These are phyloP conservation scores for Protea cynaroides DNA, from an alignment of 164 flowering plant genomes.

Conservation along the genomic window DNA sequence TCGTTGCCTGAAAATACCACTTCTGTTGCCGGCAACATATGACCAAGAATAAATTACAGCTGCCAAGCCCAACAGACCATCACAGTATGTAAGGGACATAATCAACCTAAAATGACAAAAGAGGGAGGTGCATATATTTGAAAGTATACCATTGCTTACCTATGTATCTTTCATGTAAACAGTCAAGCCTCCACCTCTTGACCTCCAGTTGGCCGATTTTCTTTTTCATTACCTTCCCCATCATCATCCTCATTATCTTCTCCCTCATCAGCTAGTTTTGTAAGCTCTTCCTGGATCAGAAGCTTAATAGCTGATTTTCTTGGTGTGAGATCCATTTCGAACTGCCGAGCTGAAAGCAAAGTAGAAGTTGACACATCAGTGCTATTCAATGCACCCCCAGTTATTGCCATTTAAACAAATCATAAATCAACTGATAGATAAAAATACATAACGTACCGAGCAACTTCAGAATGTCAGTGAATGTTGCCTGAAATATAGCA, in stretches of 20 bases:
- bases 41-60: background rate
- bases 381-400: too few species aligned
- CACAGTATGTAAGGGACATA: background rate
- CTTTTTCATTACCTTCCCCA: slow-evolving; percentile 17
- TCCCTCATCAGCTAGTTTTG: slow-evolving; percentile 77
- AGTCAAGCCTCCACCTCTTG: slow-evolving; percentile 12
- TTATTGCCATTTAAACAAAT: too few species aligned
- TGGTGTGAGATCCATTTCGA: slow-evolving; percentile 56
- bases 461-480: slow-evolving; percentile 23
- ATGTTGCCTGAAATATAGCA: slow-evolving; percentile 18
- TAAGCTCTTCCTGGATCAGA: slow-evolving; percentile 84
- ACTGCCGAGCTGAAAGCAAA: slow-evolving; percentile 48
- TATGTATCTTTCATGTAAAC: background rate
- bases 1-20: background rate
- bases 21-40: background rate
- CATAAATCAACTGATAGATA: too few species aligned
- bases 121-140: background rate
- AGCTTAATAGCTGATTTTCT: slow-evolving; percentile 65
- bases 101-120: background rate
- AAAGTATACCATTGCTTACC: background rate
- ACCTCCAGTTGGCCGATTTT: slow-evolving; percentile 12
- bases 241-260: slow-evolving; percentile 58
- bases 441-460: slow-evolving; percentile 9
- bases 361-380: background rate
- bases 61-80: background rate